These are phyloP conservation scores for Monosporascus ibericus DNA, from an alignment of 2,329 filamentous ascomycete genomes.

Conservation along the genomic window DNA sequence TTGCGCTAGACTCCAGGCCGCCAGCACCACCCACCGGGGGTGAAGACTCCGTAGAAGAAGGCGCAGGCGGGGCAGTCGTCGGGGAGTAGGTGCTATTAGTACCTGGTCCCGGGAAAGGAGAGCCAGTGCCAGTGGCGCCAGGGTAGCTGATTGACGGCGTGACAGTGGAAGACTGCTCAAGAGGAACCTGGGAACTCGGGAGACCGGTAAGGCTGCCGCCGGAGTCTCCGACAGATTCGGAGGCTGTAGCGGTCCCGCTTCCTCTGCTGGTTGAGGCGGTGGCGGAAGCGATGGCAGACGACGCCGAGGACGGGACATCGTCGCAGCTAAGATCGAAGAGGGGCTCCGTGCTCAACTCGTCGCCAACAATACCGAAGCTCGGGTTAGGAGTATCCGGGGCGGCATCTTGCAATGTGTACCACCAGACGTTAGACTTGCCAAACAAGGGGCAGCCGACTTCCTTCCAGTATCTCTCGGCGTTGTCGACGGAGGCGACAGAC, in stretches of 20 bases:
- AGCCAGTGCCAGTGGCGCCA: slow-evolving; percentile 6
- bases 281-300: slow-evolving; percentile 11
- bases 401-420: slow-evolving; percentile 70
- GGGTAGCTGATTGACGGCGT: slow-evolving; percentile 10
- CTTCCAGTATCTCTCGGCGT: slow-evolving; percentile 77
- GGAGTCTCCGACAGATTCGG: slow-evolving; percentile 16
- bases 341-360: slow-evolving; percentile 45
- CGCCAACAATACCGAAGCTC: slow-evolving; percentile 64
- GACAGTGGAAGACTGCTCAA: slow-evolving; percentile 16
- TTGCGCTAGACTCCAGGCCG: slow-evolving; percentile 2
- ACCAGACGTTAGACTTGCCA: slow-evolving; percentile 62
- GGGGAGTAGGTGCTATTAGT: not conserved
- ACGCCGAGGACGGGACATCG: slow-evolving; percentile 23
- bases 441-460: slow-evolving; percentile 69
- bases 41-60: not conserved
- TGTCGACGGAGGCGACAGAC: slow-evolving; percentile 56
- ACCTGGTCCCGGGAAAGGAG: not conserved
- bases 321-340: slow-evolving; percentile 59
- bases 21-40: not conserved
- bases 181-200: slow-evolving; percentile 20
- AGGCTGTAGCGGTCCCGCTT: slow-evolving; percentile 10
- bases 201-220: slow-evolving; percentile 18
- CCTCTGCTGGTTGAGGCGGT: slow-evolving; percentile 12
- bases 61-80: not conserved
- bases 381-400: slow-evolving; percentile 54